Percentiles rank a stretch among this genome's conserved stretches.
Conservation (phyloP, 2,329 filamentous ascomycete genomes). For the Fusarium zealandicum region DNA sequence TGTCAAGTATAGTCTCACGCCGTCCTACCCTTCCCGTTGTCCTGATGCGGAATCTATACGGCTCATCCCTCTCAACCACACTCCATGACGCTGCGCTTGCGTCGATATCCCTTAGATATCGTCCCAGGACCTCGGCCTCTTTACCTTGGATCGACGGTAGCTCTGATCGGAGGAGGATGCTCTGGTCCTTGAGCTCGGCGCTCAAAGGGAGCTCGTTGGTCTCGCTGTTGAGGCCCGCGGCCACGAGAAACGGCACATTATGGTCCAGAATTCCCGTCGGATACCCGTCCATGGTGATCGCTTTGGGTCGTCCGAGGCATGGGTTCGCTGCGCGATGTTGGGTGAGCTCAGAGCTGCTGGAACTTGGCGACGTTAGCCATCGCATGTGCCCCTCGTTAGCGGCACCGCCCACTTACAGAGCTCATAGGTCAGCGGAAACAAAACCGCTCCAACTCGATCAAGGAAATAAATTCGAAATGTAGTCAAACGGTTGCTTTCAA, state of each 20-base stretch:
- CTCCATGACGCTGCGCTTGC: slow-evolving; percentile 72
- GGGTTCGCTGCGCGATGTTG: slow-evolving; percentile 28
- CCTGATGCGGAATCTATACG: slow-evolving; percentile 72
- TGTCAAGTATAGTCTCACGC: slow-evolving; percentile 19
- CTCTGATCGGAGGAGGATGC: slow-evolving; percentile 72
- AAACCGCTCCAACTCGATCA: background rate
- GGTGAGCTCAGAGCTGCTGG: slow-evolving; percentile 33
- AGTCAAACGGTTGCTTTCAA: background rate
- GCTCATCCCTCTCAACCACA: slow-evolving; percentile 58
- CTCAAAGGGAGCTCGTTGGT: slow-evolving; percentile 52
- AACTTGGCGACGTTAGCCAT: slow-evolving; percentile 35
- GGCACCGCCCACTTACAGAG: slow-evolving; percentile 37
- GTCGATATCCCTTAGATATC: slow-evolving; percentile 72
- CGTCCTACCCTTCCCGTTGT: slow-evolving; percentile 79
- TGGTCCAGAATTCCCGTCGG: slow-evolving; percentile 81
- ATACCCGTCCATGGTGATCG: slow-evolving; percentile 75
- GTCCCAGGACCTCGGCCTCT: slow-evolving; percentile 69
- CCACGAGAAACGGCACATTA: slow-evolving; percentile 83
- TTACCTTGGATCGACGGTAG: slow-evolving; percentile 70
- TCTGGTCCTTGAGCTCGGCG: slow-evolving; percentile 63
- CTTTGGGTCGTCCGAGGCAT: slow-evolving; percentile 33
- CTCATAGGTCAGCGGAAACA: slow-evolving; percentile 10
- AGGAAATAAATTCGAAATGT: background rate
- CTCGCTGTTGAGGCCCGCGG: slow-evolving; percentile 72
- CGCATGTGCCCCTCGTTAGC: slow-evolving; percentile 40